These are phyloP conservation scores for Aspergillus costaricaensis DNA, from an alignment of 2,329 filamentous ascomycete genomes.

Conservation along the genomic window DNA sequence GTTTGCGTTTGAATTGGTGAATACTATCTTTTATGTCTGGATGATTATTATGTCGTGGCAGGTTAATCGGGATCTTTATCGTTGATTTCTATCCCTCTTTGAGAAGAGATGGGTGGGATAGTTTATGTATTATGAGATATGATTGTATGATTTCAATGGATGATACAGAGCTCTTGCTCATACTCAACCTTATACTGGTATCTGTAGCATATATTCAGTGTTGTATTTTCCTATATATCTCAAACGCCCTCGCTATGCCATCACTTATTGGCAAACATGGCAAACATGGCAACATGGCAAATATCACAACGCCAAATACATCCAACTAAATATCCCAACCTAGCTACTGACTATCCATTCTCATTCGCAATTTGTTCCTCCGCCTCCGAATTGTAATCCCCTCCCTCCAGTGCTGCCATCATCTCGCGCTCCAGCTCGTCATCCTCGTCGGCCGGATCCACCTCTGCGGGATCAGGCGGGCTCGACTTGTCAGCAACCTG, in stretches of 20 bases:
- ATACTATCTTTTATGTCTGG: slow-evolving; percentile 65
- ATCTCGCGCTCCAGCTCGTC: slow-evolving; percentile 57
- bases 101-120: not conserved
- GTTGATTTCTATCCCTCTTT: slow-evolving; percentile 12
- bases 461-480: not conserved
- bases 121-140: slow-evolving; percentile 5
- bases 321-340: not conserved
- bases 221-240: not conserved
- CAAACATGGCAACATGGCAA: not conserved
- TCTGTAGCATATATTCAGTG: not conserved
- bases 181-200: not conserved
- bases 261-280: slow-evolving; percentile 3
- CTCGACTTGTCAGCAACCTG: slow-evolving; percentile 20
- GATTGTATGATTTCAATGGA: not conserved
- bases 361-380: slow-evolving; percentile 39
- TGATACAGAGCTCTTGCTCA: not conserved
- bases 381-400: slow-evolving; percentile 36
- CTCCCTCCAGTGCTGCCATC: slow-evolving; percentile 59
- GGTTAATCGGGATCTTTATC: slow-evolving; percentile 45
- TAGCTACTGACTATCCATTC: slow-evolving; percentile 22
- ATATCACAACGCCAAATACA: slow-evolving; percentile 1
- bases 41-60: slow-evolving; percentile 65
- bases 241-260: slow-evolving; percentile 36
- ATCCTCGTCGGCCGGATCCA: slow-evolving; percentile 45
- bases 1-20: slow-evolving; percentile 66